phyloP scores from a whole-genome alignment of 2,329 filamentous ascomycete species.

The Aspergillus terreus region DNA sequence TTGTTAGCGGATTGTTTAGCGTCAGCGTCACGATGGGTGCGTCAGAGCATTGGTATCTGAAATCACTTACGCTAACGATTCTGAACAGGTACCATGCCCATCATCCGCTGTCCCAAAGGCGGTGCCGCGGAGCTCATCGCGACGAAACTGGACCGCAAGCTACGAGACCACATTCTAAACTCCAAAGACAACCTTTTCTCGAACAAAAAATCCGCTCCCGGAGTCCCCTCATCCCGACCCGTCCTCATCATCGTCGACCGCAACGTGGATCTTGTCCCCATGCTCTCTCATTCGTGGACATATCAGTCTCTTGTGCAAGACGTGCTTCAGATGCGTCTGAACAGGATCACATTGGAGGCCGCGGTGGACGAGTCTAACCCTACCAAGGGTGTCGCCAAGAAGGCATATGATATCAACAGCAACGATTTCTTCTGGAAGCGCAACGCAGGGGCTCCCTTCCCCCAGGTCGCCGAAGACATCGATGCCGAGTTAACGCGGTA shows the following conservation, averaged over 20 bases:
- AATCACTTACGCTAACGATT: constrained; percentile 7
- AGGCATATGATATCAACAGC: constrained; percentile 81
- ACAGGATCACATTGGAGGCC: constrained; percentile 88
- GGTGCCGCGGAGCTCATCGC: constrained; percentile 93
- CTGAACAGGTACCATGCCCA: constrained; percentile 73
- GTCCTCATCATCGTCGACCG: constrained; percentile 92
- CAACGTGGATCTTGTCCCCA: constrained; percentile 91
- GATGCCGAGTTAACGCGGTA: constrained; percentile 90
- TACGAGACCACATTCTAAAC: constrained; percentile 93
- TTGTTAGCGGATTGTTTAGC: constrained; percentile 95
- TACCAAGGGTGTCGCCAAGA: constrained; percentile 72
- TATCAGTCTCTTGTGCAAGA: constrained; percentile 83
- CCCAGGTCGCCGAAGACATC: constrained; percentile 93
- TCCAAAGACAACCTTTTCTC: constrained; percentile 98
- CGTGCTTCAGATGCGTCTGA: constrained; percentile 75
- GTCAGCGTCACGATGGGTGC: constrained; percentile 96
- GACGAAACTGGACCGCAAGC: constrained; percentile 88
- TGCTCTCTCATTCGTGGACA: constrained; percentile 96
- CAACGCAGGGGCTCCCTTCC: constrained; percentile 87
- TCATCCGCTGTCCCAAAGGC: constrained; percentile 90
- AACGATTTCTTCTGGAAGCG: constrained; percentile 97
- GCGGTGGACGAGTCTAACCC: constrained; percentile 74
- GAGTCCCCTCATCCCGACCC: constrained; percentile 71
- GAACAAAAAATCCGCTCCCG: constrained; percentile 56
- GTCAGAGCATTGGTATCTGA: constrained; percentile 14